Base-by-base conservation (phyloP, 1,139 yeast genomes). In the Taphrina confusa region DNA sequence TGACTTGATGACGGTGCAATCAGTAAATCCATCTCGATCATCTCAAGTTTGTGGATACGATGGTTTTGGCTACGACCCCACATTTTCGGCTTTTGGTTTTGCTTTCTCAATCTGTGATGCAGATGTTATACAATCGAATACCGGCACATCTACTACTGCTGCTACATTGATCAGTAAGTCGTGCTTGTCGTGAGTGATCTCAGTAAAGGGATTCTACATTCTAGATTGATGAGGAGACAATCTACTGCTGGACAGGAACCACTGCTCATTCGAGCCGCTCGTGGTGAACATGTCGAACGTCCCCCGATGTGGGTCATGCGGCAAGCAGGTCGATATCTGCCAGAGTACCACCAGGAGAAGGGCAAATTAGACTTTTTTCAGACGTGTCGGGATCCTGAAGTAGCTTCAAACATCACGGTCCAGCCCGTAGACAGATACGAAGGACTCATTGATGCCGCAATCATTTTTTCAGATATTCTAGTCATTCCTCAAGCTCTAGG, bases 401-500 rank as follows among this genome's bases (percentile, higher is more conserved):
- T 85, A 66, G 98, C 98, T 1, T 83, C 95, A 42, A 92, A 82
- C 63, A 89, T 92, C 70, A 92, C 99, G 0, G 90, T 94, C 66
- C 98, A 92, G 74, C 99, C 99, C 6, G 81, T 92, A 58, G 89
- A 85, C 62, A 95, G 88, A 68, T 92, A 83, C 70, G 85, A 85
- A 60, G 97, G 96, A 0, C 78, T 90, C 61, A 80, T 92, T 57
- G 98, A 92, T 71, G 98, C 97, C 2, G 98, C 98, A 8, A 92
- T 92, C 68, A 92, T 92, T 64, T 92, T 94, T 75, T 84, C 92
- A 70, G 99, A 92, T 72, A 92, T 92, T 68, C 78, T 92, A 64
- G 98, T 92, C 44, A 87, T 92, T 61, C 99, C 99, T 1, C 98
- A 92, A 75, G 98, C 97, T 4, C 86, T 92, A 91, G 98, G 98